Conservation (phyloP, 352 stramenopile genomes). For the Pythium pectinolyticum region DNA sequence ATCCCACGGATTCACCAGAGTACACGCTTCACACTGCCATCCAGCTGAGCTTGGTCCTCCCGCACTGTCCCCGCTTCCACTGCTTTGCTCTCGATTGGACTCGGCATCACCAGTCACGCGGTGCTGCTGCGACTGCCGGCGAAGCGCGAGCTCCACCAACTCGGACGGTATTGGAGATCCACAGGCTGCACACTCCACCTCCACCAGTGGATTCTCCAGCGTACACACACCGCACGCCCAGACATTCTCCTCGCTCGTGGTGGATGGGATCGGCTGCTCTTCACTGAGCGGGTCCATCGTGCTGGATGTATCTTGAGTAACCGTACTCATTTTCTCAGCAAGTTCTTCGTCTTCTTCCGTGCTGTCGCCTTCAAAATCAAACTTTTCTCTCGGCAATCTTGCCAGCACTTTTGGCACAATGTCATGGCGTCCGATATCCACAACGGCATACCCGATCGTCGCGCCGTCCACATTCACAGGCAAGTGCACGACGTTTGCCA, state of each 20-base stretch:
- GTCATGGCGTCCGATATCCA: conserved; percentile 70
- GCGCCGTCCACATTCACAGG: conserved; percentile 47
- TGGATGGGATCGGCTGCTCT: conserved; percentile 20
- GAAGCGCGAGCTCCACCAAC: conserved; percentile 32
- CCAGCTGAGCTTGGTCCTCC: conserved; percentile 14
- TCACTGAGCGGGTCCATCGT: conserved; percentile 7
- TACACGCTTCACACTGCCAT: conserved; percentile 67
- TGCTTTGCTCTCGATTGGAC: background rate
- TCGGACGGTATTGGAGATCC: conserved; percentile 58
- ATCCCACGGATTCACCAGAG: conserved; percentile 64
- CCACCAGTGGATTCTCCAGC: conserved; percentile 58
- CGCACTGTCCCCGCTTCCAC: background rate
- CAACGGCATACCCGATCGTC: conserved; percentile 57
- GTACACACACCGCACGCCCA: conserved; percentile 72
- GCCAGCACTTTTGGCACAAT: conserved; percentile 53
- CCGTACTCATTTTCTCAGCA: conserved; percentile 35
- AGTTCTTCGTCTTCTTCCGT: conserved; percentile 45
- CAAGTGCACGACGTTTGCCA: conserved; percentile 58
- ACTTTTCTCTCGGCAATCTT: conserved; percentile 45
- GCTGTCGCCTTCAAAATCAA: conserved; percentile 60
- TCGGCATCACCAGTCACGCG: conserved; percentile 2
- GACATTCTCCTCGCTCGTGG: conserved; percentile 32
- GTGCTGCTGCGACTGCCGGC: conserved; percentile 10
- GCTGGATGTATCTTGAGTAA: background rate
- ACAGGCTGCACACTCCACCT: conserved; percentile 64